Evolutionary conservation across 192 early-diverging fungal species (phyloP).

Genomic region (Linnemannia exigua): DNA sequence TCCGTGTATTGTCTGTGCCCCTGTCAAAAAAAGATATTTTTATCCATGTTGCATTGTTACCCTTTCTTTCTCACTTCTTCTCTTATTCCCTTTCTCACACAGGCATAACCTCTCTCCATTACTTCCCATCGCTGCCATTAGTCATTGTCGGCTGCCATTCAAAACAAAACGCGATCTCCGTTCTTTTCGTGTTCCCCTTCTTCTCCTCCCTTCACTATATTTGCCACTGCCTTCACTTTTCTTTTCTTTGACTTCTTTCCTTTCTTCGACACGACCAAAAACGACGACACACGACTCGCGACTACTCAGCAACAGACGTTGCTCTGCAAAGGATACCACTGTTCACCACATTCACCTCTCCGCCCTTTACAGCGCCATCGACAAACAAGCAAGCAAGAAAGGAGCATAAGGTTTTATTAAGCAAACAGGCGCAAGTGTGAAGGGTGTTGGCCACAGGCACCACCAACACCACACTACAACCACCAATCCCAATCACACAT

Average conservation of each 20-base stretch:
- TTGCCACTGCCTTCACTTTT: not conserved
- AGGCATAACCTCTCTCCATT: not conserved
- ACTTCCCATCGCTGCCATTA: not conserved
- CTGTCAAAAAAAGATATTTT: not conserved
- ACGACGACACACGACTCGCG: not conserved
- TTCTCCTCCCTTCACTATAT: not conserved
- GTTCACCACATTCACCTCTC: not conserved
- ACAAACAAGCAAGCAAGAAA: not conserved
- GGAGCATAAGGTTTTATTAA: not conserved
- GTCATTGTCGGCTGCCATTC: too few relatives aligned
- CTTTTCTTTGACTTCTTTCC: not conserved
- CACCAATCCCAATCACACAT: not conserved
- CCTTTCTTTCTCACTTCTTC: not conserved
- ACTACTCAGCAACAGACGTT: not conserved
- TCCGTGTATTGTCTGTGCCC: not conserved
- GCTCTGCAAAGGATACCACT: not conserved
- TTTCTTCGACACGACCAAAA: too few relatives aligned
- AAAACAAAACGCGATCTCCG: not conserved
- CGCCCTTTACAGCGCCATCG: not conserved
- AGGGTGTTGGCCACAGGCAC: not conserved
- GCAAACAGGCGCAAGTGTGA: not conserved
- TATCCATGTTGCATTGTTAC: not conserved
- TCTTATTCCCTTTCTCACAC: too few relatives aligned
- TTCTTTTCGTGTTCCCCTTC: not conserved
- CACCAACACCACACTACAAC: not conserved